These are phyloP conservation scores for Neopestalotiopsis clavispora DNA, from an alignment of 2,329 filamentous ascomycete genomes.

Conservation along the genomic window DNA sequence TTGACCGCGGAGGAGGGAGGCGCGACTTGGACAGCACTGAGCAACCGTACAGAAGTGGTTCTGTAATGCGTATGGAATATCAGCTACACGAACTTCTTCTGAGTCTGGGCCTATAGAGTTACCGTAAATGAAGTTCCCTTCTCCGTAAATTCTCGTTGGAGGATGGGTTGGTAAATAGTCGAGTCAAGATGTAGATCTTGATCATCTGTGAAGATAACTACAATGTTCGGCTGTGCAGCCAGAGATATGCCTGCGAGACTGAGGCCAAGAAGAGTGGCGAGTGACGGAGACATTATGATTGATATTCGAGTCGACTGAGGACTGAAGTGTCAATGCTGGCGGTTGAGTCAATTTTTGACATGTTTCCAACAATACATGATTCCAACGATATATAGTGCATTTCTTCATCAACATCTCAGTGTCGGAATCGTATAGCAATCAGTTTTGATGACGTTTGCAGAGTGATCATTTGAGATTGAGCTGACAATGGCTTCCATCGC, in stretches of 20 bases:
- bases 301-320: too few relatives aligned
- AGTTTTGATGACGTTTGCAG: not conserved
- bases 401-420: not conserved
- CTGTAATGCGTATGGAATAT: not conserved
- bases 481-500: not conserved
- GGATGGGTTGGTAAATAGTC: slow-evolving; percentile 20
- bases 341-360: not conserved
- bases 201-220: slow-evolving; percentile 34
- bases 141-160: slow-evolving; percentile 27
- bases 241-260: not conserved
- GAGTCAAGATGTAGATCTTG: slow-evolving; percentile 28
- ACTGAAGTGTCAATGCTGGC: not conserved
- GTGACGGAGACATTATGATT: not conserved
- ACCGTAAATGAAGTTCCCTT: slow-evolving; percentile 29
- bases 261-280: not conserved
- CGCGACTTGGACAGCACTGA: slow-evolving; percentile 33
- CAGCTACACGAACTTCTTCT: not conserved
- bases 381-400: not conserved
- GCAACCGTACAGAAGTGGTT: slow-evolving; percentile 36
- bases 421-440: not conserved
- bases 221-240: slow-evolving; percentile 23
- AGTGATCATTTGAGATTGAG: not conserved
- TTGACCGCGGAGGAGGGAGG: slow-evolving; percentile 29
- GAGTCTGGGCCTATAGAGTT: not conserved
- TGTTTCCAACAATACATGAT: not conserved